A percentile compares a stretch with the other conserved stretches of the same genome.
These are phyloP conservation scores for Skeletonema grethae DNA, from an alignment of 108 stramenopile genomes.

Conservation along the genomic window DNA sequence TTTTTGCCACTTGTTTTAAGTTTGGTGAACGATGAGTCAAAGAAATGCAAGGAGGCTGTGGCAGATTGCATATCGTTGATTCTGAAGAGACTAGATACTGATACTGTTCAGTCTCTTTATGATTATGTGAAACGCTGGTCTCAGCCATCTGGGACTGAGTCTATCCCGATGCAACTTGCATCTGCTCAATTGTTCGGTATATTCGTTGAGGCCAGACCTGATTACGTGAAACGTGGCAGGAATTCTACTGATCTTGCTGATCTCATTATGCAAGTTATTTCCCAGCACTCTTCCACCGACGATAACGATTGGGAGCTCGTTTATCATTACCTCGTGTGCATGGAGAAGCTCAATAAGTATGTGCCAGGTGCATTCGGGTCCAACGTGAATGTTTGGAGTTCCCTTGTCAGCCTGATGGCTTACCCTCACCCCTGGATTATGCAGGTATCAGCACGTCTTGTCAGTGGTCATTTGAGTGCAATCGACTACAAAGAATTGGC, in stretches of 20 bases:
- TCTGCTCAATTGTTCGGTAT: slow-evolving; percentile 80
- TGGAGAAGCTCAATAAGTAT: slow-evolving; percentile 62
- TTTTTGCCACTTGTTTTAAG: slow-evolving; percentile 89
- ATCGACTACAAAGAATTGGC: slow-evolving; percentile 34
- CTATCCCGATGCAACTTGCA: slow-evolving; percentile 52
- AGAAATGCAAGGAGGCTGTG: slow-evolving; percentile 73
- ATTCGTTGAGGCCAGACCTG: slow-evolving; percentile 65
- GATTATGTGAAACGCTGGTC: slow-evolving; percentile 76
- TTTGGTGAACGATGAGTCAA: slow-evolving; percentile 87
- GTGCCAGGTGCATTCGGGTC: slow-evolving; percentile 18
- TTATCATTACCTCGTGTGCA: slow-evolving; percentile 71
- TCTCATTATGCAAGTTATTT: slow-evolving; percentile 31
- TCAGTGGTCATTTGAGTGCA: slow-evolving; percentile 52
- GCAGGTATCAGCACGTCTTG: slow-evolving; percentile 61
- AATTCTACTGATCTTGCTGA: slow-evolving; percentile 30
- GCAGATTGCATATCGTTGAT: slow-evolving; percentile 58
- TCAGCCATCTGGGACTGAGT: slow-evolving; percentile 37
- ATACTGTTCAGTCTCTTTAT: slow-evolving; percentile 61
- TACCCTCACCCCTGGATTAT: slow-evolving; percentile 81
- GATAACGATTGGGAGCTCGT: slow-evolving; percentile 69
- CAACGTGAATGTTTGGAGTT: slow-evolving; percentile 52
- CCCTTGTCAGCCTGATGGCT: slow-evolving; percentile 56
- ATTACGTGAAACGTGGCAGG: slow-evolving; percentile 60
- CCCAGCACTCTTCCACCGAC: slow-evolving; percentile 13
- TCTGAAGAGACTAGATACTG: slow-evolving; percentile 61